phyloP scores from a whole-genome alignment of 345 rosid genomes.

The Microthlaspi erraticum region DNA sequence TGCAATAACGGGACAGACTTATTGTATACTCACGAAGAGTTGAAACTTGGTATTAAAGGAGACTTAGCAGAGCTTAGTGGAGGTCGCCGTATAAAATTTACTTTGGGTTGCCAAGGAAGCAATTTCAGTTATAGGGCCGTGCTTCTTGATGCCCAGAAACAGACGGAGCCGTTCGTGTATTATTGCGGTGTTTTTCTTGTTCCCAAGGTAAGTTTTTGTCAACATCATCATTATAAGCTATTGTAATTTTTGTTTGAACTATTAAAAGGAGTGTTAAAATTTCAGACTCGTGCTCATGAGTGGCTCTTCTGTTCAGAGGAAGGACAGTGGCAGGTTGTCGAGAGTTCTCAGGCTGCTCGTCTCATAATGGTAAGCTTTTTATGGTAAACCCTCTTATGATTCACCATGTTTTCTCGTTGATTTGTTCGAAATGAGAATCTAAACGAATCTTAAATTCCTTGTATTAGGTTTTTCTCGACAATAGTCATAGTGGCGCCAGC shows the following conservation, averaged over 20 bases:
- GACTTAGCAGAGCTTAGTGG: slow-evolving; percentile 55
- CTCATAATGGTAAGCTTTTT: slow-evolving; percentile 71
- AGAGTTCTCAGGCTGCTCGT: slow-evolving; percentile 89
- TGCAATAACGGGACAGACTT: slow-evolving; percentile 66
- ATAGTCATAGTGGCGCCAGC: slow-evolving; percentile 56
- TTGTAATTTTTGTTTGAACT: slow-evolving; percentile 21
- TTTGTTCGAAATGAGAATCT: slow-evolving; percentile 25
- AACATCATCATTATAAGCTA: too few relatives aligned
- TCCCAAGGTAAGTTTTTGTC: slow-evolving; percentile 67
- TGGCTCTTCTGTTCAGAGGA: slow-evolving; percentile 98
- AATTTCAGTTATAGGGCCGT: slow-evolving; percentile 71
- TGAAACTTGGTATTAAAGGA: slow-evolving; percentile 73
- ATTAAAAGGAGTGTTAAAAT: slow-evolving; percentile 48
- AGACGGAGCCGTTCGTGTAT: slow-evolving; percentile 53
- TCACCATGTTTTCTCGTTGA: slow-evolving; percentile 9
- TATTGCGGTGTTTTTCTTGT: slow-evolving; percentile 88
- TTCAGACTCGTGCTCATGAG: slow-evolving; percentile 89
- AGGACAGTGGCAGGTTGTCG: slow-evolving; percentile 93
- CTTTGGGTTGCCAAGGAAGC: slow-evolving; percentile 58
- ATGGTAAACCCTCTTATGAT: slow-evolving; percentile 11
- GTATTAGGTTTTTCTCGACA: slow-evolving; percentile 71
- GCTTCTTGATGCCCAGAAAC: slow-evolving; percentile 76
- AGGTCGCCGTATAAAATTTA: slow-evolving; percentile 68
- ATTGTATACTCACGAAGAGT: slow-evolving; percentile 77
- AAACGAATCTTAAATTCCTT: slow-evolving; percentile 30